Evolutionary conservation across 768 basidiomycete species (phyloP), one percentile per base, ranked within the genome.

Genomic region (Amanita polypyramis): DNA sequence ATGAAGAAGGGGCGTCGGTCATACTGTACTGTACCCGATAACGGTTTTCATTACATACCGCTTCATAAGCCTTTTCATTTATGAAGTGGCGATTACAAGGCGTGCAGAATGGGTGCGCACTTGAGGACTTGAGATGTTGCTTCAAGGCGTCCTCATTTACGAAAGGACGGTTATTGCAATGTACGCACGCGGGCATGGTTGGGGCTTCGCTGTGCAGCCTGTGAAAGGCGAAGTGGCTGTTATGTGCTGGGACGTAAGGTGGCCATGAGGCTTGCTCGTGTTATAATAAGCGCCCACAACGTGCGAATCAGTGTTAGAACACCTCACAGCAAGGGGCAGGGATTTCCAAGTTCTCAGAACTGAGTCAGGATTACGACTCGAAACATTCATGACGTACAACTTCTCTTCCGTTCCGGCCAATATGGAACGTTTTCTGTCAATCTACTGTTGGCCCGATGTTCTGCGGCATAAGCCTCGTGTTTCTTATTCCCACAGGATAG

Each of bases 81-180:
- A 60, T 57, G 42, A 70, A 70, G 6, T 66, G 52, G 19, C 66
- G 57, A 54, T 65, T 65, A 43, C 68, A 70, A 7, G 47, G 47
- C 2, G 51, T 47, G 49, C 68, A 70, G 43, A 61, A 60, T 1
- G 68, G 68, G 38, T 70, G 68, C 40, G 64, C 57, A 41, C 61
- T 61, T 5, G 64, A 65, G 17, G 59, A 62, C 39, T 63, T 62
- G 47, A 68, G 56, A 49, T 70, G 68, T 43, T 70, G 68, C n/a
- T 62, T 50, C 7, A 70, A 55, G 0, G 67, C 68, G 45, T 70
- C 68, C 42, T 64, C 64, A 51, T 56, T 65, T n/a, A 52, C 53
- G 51, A 65, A 68, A 2, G 52, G 52, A 44, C 63, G 43, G 38
- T 62, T 66, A 45, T 64, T 64, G 53, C 68, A 69, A 45, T 65